phyloP scores from a whole-genome alignment of 2,329 filamentous ascomycete genomes.

The Catunica adiposa region DNA sequence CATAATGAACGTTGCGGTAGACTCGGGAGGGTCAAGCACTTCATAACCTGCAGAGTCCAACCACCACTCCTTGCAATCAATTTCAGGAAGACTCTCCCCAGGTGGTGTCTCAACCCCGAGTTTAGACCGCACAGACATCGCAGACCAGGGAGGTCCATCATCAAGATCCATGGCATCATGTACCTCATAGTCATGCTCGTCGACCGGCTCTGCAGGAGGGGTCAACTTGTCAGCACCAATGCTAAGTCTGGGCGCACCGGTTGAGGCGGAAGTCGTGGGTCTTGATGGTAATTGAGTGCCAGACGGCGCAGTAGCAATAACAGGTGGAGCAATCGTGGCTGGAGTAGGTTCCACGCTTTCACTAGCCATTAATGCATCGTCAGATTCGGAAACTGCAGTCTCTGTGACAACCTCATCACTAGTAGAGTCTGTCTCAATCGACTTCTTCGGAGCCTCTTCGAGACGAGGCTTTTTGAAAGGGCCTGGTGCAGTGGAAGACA shows the following conservation, averaged over 20 bases:
- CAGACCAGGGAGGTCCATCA: conserved; percentile 24
- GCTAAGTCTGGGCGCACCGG: conserved; percentile 11
- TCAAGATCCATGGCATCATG: conserved; percentile 40
- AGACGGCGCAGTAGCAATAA: too few species aligned
- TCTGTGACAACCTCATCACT: neutral
- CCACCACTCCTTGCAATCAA: conserved; percentile 18
- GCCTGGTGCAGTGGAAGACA: neutral
- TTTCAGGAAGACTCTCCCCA: conserved; percentile 35
- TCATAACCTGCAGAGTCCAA: conserved; percentile 21
- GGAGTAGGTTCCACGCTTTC: too few species aligned
- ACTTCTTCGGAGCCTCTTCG: neutral
- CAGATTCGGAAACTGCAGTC: neutral
- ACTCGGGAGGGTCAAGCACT: conserved; percentile 24
- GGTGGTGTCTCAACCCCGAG: conserved; percentile 38
- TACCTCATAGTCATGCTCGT: conserved; percentile 22
- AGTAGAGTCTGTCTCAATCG: neutral
- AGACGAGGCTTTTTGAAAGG: neutral
- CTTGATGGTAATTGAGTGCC: neutral
- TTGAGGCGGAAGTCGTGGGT: neutral
- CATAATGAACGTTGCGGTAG: neutral
- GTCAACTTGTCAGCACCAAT: conserved; percentile 7
- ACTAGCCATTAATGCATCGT: too few species aligned
- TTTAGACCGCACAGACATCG: conserved; percentile 12
- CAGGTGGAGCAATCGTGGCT: too few species aligned
- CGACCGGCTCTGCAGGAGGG: conserved; percentile 15